A percentile compares a stretch with the other conserved stretches of the same genome.
phyloP scores from a whole-genome alignment of 1,139 yeast genomes.

The Pichia inconspicua region DNA sequence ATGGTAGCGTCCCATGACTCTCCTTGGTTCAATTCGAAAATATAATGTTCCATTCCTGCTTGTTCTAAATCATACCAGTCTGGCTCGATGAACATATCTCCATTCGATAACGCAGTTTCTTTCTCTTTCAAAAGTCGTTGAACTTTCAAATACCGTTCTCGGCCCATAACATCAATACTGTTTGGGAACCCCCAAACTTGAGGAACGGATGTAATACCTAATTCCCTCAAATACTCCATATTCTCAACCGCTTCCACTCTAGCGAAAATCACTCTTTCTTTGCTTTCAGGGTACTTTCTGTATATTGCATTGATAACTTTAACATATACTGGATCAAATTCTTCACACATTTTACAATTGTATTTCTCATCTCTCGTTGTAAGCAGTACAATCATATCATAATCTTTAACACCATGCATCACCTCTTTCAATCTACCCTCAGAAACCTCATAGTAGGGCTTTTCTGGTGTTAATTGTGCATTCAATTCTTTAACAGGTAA shows the following conservation, averaged over 20 bases:
- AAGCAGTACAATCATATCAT: constrained; percentile 36
- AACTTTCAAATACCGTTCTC: constrained; percentile 6
- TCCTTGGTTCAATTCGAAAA: constrained; percentile 12
- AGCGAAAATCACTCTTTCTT: constrained; percentile 38
- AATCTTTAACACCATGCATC: constrained; percentile 32
- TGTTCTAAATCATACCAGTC: constrained; percentile 10
- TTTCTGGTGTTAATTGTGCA: constrained; percentile 10
- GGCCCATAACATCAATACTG: constrained; percentile 20
- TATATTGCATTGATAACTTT: constrained; percentile 39
- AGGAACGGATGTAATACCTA: constrained; percentile 47
- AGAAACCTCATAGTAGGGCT: constrained; percentile 13
- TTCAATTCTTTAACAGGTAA: constrained; percentile 5
- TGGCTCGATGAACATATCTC: constrained; percentile 3
- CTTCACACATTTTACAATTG: constrained; percentile 37
- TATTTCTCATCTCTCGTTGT: constrained; percentile 35
- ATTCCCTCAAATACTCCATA: constrained; percentile 32
- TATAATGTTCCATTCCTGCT: constrained; percentile 18
- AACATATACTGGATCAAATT: constrained; percentile 34
- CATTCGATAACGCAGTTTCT: constrained; percentile 19
- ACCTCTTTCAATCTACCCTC: constrained; percentile 16
- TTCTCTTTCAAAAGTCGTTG: constrained; percentile 28
- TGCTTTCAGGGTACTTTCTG: constrained; percentile 32
- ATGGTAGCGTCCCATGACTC: constrained; percentile 12
- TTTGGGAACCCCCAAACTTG: constrained; percentile 55
- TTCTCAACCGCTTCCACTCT: constrained; percentile 44